Percentiles rank a stretch among this genome's conserved stretches.
phyloP scores from a whole-genome alignment of 2,329 filamentous ascomycete genomes.

The Venturia carpophila region DNA sequence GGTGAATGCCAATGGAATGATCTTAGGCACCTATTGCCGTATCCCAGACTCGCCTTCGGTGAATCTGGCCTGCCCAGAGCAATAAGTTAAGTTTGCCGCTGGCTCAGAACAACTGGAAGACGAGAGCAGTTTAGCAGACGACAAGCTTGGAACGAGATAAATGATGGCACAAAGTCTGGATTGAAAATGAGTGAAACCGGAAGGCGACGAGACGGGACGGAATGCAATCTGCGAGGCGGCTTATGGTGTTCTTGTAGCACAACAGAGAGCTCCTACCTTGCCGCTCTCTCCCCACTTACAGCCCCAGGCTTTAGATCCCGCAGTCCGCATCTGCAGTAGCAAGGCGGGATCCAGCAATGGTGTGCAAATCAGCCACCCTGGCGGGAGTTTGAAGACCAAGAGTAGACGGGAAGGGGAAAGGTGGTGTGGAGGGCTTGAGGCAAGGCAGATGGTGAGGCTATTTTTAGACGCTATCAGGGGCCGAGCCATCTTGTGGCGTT shows the following conservation, averaged over 20 bases:
- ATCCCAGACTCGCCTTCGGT: background rate
- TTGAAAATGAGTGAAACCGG: background rate
- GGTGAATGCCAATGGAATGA: background rate
- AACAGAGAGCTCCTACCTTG: background rate
- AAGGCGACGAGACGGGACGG: background rate
- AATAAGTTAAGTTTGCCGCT: background rate
- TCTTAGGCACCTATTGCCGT: background rate
- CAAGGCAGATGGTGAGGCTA: background rate
- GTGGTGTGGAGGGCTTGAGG: conserved; percentile 6
- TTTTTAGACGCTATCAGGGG: background rate
- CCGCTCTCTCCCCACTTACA: background rate
- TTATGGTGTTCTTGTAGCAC: conserved; percentile 9
- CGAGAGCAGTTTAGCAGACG: background rate
- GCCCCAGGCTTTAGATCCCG: background rate
- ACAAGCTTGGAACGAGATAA: background rate
- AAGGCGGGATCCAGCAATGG: conserved; percentile 3
- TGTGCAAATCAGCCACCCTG: conserved; percentile 7
- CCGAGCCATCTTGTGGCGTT: background rate
- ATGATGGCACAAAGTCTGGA: background rate
- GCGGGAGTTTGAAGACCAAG: background rate
- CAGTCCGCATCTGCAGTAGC: conserved; percentile 4
- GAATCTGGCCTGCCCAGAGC: background rate
- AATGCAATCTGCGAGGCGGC: background rate
- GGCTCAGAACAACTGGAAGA: background rate
- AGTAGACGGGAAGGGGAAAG: background rate